These are phyloP conservation scores for Candida glucosophila DNA, from an alignment of 1,139 yeast species.

Conservation along the genomic window DNA sequence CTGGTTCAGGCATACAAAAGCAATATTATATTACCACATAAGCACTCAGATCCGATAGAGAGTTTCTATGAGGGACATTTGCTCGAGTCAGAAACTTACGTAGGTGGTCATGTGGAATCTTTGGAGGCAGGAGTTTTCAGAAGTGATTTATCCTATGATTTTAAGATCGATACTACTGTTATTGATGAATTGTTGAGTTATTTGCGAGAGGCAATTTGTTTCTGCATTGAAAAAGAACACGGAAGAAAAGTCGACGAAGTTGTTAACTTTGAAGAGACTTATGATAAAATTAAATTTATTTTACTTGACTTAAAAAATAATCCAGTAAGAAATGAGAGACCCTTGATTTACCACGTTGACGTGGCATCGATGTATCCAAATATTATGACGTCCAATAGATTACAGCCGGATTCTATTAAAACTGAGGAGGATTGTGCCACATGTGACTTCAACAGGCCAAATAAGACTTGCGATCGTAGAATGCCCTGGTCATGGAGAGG, in stretches of 20 bases:
- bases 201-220: slow-evolving; percentile 67
- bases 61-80: slow-evolving; percentile 92
- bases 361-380: slow-evolving; percentile 99
- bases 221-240: slow-evolving; percentile 81
- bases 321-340: slow-evolving; percentile 66
- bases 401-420: slow-evolving; percentile 98
- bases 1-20: slow-evolving; percentile 92
- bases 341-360: slow-evolving; percentile 93
- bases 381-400: slow-evolving; percentile 93
- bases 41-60: slow-evolving; percentile 86
- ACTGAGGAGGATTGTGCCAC: slow-evolving; percentile 93
- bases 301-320: slow-evolving; percentile 50
- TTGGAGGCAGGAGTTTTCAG: slow-evolving; percentile 96
- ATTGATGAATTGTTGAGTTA: slow-evolving; percentile 72
- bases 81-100: slow-evolving; percentile 92
- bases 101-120: slow-evolving; percentile 98
- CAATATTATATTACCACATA: slow-evolving; percentile 78
- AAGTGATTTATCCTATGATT: slow-evolving; percentile 72
- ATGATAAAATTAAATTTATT: slow-evolving; percentile 44
- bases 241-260: slow-evolving; percentile 66
- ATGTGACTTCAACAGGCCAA: slow-evolving; percentile 95
- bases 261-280: slow-evolving; percentile 71
- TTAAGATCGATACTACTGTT: slow-evolving; percentile 73
- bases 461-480: slow-evolving; percentile 84
- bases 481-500: slow-evolving; percentile 99